These are phyloP conservation scores for Platanthera guangdongensis DNA, from an alignment of 106 monocot genomes.

Conservation along the genomic window DNA sequence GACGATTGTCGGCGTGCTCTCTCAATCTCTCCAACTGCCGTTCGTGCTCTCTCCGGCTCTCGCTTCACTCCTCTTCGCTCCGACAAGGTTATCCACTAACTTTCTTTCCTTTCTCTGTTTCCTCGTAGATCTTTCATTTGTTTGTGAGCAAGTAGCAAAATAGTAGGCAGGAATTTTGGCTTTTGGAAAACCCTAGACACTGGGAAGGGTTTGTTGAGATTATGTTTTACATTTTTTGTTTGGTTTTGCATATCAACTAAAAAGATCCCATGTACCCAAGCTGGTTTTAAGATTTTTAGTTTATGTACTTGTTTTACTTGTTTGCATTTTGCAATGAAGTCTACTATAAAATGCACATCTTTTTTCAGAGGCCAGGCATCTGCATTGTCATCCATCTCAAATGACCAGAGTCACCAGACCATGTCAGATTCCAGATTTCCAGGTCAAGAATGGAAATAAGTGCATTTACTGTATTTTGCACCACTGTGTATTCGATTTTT, in stretches of 20 bases:
- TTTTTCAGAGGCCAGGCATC: slow-evolving; percentile 73
- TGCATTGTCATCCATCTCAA: slow-evolving; percentile 32
- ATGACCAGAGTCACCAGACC: slow-evolving; percentile 29
- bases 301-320: too few relatives aligned
- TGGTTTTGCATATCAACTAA: background rate
- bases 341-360: slow-evolving; percentile 47
- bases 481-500: slow-evolving; percentile 28
- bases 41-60: too few relatives aligned
- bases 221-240: slow-evolving; percentile 2
- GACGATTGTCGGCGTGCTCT: too few relatives aligned
- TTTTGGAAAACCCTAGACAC: too few relatives aligned
- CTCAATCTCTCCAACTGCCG: too few relatives aligned
- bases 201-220: slow-evolving; percentile 55
- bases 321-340: slow-evolving; percentile 32
- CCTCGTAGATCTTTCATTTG: too few relatives aligned
- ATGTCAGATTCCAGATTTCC: slow-evolving; percentile 64
- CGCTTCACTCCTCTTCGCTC: too few relatives aligned
- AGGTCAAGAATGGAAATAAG: slow-evolving; percentile 60
- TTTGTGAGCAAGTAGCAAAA: too few relatives aligned
- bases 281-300: too few relatives aligned
- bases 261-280: background rate
- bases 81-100: too few relatives aligned
- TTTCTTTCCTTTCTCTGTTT: too few relatives aligned
- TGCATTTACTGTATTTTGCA: slow-evolving; percentile 40
- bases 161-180: too few relatives aligned